These are phyloP conservation scores for Pseudocercospora crystallina DNA, from an alignment of 2,329 filamentous ascomycete species.

Conservation along the genomic window DNA sequence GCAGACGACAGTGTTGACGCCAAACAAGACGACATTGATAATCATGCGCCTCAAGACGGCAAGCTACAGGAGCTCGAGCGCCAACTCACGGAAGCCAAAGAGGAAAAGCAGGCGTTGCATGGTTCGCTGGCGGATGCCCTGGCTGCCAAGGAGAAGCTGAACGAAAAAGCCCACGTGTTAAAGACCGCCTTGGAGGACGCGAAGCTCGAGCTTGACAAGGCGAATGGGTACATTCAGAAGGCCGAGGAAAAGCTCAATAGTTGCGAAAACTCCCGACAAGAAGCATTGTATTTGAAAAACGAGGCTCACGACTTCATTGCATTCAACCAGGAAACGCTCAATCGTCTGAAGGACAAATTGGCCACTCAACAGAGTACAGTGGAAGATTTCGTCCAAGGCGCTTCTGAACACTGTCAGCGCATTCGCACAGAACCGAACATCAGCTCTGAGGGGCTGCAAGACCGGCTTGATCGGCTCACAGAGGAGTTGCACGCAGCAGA, in stretches of 20 bases:
- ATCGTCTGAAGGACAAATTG: conserved; percentile 30
- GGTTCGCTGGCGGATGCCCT: conserved; percentile 52
- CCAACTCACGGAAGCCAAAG: conserved; percentile 58
- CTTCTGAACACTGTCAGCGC: too few relatives aligned
- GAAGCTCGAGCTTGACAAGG: conserved; percentile 27
- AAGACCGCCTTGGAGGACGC: conserved; percentile 36
- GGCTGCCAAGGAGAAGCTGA: conserved; percentile 45
- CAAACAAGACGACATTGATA: conserved; percentile 65
- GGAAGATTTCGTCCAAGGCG: conserved; percentile 18
- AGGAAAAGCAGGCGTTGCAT: conserved; percentile 44
- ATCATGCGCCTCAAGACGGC: conserved; percentile 62
- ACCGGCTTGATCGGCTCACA: conserved; percentile 34
- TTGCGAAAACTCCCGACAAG: conserved; percentile 34
- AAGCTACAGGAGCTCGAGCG: conserved; percentile 43
- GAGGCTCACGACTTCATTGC: conserved; percentile 38
- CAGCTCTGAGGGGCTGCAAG: conserved; percentile 32
- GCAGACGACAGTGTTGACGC: conserved; percentile 64
- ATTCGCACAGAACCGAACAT: too few relatives aligned
- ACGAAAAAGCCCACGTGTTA: conserved; percentile 34
- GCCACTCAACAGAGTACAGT: conserved; percentile 32
- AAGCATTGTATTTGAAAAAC: conserved; percentile 45
- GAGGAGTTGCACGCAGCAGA: conserved; percentile 6
- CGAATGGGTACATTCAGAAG: conserved; percentile 29
- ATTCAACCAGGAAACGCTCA: conserved; percentile 33
- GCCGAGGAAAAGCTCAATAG: conserved; percentile 33